Percentiles rank a stretch among this genome's conserved stretches.
These are phyloP conservation scores for Vitellaria paradoxa DNA, from an alignment of 179 eudicot genomes.

Conservation along the genomic window DNA sequence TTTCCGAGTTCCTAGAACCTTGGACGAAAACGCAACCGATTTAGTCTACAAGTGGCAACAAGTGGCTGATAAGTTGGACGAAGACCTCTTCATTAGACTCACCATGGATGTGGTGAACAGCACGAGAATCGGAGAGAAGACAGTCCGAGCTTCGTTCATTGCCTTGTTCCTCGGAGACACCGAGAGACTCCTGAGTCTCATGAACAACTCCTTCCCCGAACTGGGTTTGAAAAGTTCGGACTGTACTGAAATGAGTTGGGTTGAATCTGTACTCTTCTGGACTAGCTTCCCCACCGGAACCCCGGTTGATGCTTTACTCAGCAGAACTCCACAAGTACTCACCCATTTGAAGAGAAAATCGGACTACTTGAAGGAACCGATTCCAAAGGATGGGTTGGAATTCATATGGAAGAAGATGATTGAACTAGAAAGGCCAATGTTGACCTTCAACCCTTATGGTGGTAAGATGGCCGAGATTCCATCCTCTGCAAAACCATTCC, in stretches of 20 bases:
- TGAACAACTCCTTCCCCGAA: slow-evolving; percentile 13
- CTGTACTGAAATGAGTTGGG: neutral
- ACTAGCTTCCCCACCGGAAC: slow-evolving; percentile 6
- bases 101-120: neutral
- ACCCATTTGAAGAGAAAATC: slow-evolving; percentile 27
- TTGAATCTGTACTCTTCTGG: slow-evolving; percentile 15
- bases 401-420: slow-evolving; percentile 26
- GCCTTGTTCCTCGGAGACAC: slow-evolving; percentile 13
- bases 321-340: neutral
- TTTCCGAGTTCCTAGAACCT: neutral
- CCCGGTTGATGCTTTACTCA: neutral
- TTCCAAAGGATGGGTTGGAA: slow-evolving; percentile 19
- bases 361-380: slow-evolving; percentile 28
- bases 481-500: slow-evolving; percentile 22
- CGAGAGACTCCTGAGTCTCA: neutral
- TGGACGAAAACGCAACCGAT: slow-evolving; percentile 6
- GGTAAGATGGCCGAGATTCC: slow-evolving; percentile 27
- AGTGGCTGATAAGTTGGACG: neutral
- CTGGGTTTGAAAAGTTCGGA: neutral
- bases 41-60: neutral
- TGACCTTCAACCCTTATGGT: slow-evolving; percentile 32
- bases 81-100: slow-evolving; percentile 10
- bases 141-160: slow-evolving; percentile 2
- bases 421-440: slow-evolving; percentile 15
- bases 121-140: neutral